Evolutionary conservation across 2,329 filamentous ascomycete genomes (phyloP), one percentile per base, ranked within the genome.

Genomic region (Fusarium succisae): DNA sequence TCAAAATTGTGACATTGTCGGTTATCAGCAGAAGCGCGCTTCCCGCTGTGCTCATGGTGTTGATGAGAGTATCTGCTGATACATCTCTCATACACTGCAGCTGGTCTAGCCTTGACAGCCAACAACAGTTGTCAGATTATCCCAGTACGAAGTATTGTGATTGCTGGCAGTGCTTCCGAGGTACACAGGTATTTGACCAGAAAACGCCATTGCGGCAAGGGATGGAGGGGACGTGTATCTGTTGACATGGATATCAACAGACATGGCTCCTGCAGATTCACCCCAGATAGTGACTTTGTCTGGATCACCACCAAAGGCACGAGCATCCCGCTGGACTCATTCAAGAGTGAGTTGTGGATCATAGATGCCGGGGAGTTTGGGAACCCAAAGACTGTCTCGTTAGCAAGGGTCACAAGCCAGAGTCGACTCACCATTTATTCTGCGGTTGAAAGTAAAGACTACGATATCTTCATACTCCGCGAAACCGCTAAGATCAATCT

Each of bases 201-300:
- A 80, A n/a, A 72, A 78, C 69, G 78, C 75, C 71, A 77, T 77
- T 6, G 69, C 79, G 3, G 59, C 79, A 7, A 73, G 77, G 39
- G 80, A 81, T 0, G 75, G 75, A 9, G 28, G 26, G 26, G 72
- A 63, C 0, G 68, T 71, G 54, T 76, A 77, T 32, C 65, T 61
- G 57, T 78, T 77, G 41, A 79, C 50, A 32, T 79, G 77, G 1
- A 75, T 43, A 41, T 81, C 79, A 8, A 79, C 69, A 17, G 83
- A 85, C 66, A 84, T 55, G 37, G 79, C 63, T 9, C 78, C 78
- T 1, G 79, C 77, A 4, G 79, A 80, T 60, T 80, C 63, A 35
- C 79, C 79, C 78, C 78, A 80, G 44, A 78, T 74, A 2, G 78
- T 77, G 3, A 79, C 70, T 26, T 79, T 78, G n/a, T n/a, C n/a